Conservation (phyloP, 2,329 filamentous ascomycete species). For the Leptodontidium sp. region DNA sequence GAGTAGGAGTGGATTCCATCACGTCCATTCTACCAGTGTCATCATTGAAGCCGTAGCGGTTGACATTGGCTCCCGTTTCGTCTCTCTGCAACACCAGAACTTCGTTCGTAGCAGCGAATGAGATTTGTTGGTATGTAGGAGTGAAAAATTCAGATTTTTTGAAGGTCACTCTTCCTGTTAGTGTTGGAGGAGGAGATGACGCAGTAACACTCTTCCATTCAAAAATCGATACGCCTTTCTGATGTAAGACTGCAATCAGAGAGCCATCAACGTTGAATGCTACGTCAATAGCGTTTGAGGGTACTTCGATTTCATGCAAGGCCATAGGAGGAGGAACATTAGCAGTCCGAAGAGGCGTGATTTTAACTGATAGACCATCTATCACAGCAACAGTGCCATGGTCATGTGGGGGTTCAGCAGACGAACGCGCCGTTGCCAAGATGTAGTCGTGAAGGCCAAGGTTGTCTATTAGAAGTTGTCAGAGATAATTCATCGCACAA, state of each 20-base stretch:
- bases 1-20: constrained; percentile 21
- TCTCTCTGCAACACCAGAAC: constrained; percentile 37
- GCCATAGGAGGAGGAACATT: constrained; percentile 96
- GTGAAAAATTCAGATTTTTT: constrained; percentile 37
- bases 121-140: constrained; percentile 41
- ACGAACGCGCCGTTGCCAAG: constrained; percentile 73
- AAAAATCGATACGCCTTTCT: constrained; percentile 71
- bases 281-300: constrained; percentile 74
- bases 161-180: constrained; percentile 53
- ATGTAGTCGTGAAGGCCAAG: constrained; percentile 69
- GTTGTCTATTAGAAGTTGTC: constrained; percentile 52
- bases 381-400: constrained; percentile 83
- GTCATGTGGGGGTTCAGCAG: constrained; percentile 75
- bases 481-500: not conserved
- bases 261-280: constrained; percentile 72
- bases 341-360: constrained; percentile 84
- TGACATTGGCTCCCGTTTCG: constrained; percentile 32
- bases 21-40: constrained; percentile 42
- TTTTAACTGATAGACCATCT: constrained; percentile 79
- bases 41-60: constrained; percentile 41
- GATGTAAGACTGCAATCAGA: constrained; percentile 76
- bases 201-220: constrained; percentile 70
- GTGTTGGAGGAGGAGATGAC: constrained; percentile 54
- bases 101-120: constrained; percentile 39
- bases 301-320: constrained; percentile 73